Percentiles rank a stretch among this genome's conserved stretches.
Conservation (phyloP, 73 alveolate genomes). For the Tetrahymena thermophila region DNA sequence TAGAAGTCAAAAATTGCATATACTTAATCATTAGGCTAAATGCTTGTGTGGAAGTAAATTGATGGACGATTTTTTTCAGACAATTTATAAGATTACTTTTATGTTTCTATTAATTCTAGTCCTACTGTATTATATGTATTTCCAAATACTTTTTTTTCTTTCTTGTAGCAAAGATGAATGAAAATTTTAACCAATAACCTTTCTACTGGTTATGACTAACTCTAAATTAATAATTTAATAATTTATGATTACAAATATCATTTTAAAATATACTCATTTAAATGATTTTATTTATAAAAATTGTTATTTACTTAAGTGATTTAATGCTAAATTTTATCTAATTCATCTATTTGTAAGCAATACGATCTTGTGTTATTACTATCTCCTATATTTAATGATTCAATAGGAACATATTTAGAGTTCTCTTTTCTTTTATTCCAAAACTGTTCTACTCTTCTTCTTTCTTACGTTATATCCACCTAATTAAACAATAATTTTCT, state of each 20-base stretch:
- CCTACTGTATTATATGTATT: not conserved
- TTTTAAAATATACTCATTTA: too few relatives aligned
- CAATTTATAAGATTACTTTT: not conserved
- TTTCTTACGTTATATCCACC: not conserved
- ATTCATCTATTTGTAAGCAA: not conserved
- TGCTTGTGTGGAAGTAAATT: not conserved
- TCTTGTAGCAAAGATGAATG: not conserved
- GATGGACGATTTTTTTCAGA: not conserved
- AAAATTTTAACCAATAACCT: not conserved
- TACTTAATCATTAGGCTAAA: not conserved
- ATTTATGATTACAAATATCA: not conserved
- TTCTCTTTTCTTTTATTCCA: not conserved
- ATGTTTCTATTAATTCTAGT: not conserved
- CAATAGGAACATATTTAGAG: not conserved
- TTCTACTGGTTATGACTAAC: not conserved
- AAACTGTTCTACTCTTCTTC: not conserved
- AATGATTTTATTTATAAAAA: not conserved
- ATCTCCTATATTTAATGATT: not conserved
- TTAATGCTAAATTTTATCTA: not conserved
- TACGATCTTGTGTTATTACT: not conserved
- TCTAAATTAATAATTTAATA: not conserved
- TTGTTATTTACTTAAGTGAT: not conserved
- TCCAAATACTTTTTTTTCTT: not conserved
- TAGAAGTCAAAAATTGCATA: not conserved
- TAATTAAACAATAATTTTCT: not conserved